These are phyloP conservation scores for Aschersonia sp. DNA, from an alignment of 2,329 filamentous ascomycete species.

Conservation along the genomic window DNA sequence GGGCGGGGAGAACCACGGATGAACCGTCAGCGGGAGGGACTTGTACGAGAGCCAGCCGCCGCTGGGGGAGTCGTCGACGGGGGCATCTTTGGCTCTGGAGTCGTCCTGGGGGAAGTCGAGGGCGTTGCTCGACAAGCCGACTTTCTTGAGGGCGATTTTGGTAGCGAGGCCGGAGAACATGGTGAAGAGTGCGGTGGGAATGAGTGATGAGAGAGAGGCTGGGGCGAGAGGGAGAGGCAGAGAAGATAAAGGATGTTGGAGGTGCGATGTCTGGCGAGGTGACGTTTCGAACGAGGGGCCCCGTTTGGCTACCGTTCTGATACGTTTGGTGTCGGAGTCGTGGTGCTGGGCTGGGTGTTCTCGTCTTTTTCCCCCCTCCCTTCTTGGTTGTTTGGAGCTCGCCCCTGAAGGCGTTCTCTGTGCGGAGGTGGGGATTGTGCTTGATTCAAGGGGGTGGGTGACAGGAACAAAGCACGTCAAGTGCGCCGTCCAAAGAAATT, in stretches of 20 bases:
- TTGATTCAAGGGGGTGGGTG: too few species aligned
- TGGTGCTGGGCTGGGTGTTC: too few species aligned
- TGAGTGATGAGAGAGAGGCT: neutral
- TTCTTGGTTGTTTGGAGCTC: too few species aligned
- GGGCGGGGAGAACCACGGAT: conserved; percentile 37
- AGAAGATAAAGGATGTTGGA: too few species aligned
- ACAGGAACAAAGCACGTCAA: too few species aligned
- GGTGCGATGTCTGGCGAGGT: neutral
- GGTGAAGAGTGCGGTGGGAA: neutral
- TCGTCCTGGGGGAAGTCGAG: neutral
- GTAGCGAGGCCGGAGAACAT: neutral
- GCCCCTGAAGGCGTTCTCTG: too few species aligned
- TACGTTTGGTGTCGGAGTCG: too few species aligned
- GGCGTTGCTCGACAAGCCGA: neutral
- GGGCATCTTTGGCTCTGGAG: neutral
- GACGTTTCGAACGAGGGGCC: too few species aligned
- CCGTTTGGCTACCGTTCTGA: too few species aligned
- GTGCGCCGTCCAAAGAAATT: too few species aligned
- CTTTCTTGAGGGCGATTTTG: neutral
- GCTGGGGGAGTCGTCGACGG: conserved; percentile 8
- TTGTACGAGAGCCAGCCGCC: conserved; percentile 33
- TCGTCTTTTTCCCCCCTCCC: too few species aligned
- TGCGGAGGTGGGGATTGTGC: too few species aligned
- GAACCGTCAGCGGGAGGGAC: conserved; percentile 34
- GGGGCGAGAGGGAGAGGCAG: neutral